Evolutionary conservation across 2,329 filamentous ascomycete species (phyloP).

Genomic region (Lanzia echinophila): DNA sequence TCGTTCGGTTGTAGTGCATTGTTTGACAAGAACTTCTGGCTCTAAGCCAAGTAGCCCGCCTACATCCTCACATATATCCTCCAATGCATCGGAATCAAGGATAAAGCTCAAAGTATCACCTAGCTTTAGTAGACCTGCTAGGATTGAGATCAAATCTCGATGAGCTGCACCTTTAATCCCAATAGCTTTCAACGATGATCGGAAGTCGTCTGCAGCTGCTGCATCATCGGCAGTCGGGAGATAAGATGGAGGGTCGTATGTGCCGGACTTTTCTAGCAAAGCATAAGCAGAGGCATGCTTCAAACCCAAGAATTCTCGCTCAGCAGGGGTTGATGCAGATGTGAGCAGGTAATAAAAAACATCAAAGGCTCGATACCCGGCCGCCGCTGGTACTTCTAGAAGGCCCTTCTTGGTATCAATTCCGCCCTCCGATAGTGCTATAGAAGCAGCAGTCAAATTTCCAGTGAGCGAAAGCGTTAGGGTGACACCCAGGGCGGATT

Average conservation of each 20-base stretch:
- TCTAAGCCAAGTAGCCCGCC: conserved; percentile 80
- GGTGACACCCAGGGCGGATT: conserved; percentile 73
- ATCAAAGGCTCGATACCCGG: conserved; percentile 88
- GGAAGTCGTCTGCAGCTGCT: conserved; percentile 89
- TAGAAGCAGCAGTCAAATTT: conserved; percentile 64
- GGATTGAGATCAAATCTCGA: conserved; percentile 74
- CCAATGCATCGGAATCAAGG: conserved; percentile 76
- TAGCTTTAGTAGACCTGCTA: conserved; percentile 83
- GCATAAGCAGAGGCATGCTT: conserved; percentile 70
- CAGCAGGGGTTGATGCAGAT: conserved; percentile 79
- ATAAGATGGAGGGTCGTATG: conserved; percentile 79
- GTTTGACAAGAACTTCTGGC: conserved; percentile 69
- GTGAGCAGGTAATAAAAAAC: conserved; percentile 97
- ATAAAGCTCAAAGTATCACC: conserved; percentile 84
- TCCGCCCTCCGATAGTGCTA: conserved; percentile 79
- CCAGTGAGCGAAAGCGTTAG: conserved; percentile 78
- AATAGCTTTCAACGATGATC: conserved; percentile 77
- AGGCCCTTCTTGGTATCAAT: conserved; percentile 79
- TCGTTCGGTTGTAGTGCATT: conserved; percentile 79
- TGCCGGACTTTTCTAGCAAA: conserved; percentile 74
- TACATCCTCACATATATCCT: conserved; percentile 85
- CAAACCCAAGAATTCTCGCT: conserved; percentile 81
- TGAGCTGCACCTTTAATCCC: conserved; percentile 85
- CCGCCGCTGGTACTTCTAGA: conserved; percentile 68
- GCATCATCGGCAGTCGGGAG: conserved; percentile 88